These are phyloP conservation scores for Vanrija sp. DNA, from an alignment of 1,284 basidiomycete genomes.

Conservation along the genomic window DNA sequence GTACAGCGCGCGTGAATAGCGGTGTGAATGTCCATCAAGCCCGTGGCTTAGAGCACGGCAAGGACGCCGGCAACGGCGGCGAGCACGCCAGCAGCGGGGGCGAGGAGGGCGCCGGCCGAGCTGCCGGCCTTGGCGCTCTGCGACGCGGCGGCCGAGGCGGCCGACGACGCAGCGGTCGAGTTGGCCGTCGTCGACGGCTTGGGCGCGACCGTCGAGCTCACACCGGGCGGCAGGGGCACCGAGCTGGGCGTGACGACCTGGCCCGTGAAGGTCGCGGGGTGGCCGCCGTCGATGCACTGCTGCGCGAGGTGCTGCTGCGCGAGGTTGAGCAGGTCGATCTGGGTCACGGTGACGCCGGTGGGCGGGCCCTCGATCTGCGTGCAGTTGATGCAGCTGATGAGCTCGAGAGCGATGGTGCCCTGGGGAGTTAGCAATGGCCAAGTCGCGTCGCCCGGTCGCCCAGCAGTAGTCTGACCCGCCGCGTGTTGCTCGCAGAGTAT, in stretches of 20 bases:
- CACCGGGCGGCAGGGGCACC: slow-evolving; percentile 5
- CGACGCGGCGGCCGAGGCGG: no score
- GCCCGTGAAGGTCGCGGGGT: slow-evolving; percentile 5
- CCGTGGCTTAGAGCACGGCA: no score
- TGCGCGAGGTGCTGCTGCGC: slow-evolving; percentile 14
- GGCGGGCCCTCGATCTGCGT: slow-evolving; percentile 1
- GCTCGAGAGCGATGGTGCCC: slow-evolving; percentile 7
- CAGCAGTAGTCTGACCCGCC: neutral
- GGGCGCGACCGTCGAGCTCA: neutral
- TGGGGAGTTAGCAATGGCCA: neutral
- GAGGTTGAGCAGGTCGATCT: slow-evolving; percentile 13
- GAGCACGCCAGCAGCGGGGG: no score
- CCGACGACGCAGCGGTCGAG: no score
- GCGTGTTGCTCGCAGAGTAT: no score
- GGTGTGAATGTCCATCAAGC: no score
- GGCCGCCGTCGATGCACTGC: slow-evolving; percentile 4
- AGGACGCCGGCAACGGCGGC: no score
- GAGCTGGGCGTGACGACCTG: slow-evolving; percentile 3
- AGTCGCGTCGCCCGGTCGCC: no score
- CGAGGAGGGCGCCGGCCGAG: no score
- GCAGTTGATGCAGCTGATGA: slow-evolving; percentile 9
- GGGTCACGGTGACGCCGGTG: neutral
- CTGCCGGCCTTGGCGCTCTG: no score
- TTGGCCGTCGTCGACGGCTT: no score
- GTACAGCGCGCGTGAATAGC: no score